phyloP scores from a whole-genome alignment of 495 filamentous ascomycete genomes.

The Talaromyces ruber region DNA sequence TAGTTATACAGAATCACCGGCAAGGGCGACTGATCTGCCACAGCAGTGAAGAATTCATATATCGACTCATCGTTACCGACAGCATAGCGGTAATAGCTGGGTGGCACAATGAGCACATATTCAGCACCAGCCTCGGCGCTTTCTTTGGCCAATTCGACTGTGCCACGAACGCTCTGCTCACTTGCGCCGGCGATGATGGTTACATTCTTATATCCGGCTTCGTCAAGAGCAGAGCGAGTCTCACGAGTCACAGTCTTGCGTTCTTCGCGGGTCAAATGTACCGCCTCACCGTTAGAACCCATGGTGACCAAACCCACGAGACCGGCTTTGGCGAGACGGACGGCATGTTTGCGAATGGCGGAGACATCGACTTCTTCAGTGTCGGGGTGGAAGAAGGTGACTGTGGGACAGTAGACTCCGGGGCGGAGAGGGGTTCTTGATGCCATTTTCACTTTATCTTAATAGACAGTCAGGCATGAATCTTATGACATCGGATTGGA shows the following conservation, averaged over 20 bases:
- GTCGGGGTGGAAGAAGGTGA: constrained; percentile 79
- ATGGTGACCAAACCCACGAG: constrained; percentile 79
- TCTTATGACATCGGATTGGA: neutral
- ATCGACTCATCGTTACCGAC: constrained; percentile 68
- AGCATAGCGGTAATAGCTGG: constrained; percentile 73
- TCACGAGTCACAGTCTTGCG: constrained; percentile 68
- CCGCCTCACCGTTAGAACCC: constrained; percentile 86
- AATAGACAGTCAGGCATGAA: constrained; percentile 5
- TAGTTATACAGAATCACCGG: constrained; percentile 89
- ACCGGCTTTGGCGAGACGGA: constrained; percentile 72
- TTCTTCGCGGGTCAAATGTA: constrained; percentile 69
- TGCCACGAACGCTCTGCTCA: constrained; percentile 70
- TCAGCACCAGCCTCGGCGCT: constrained; percentile 65
- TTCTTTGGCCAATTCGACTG: constrained; percentile 64
- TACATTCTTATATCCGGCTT: constrained; percentile 65
- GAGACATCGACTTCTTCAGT: constrained; percentile 79
- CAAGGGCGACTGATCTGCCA: constrained; percentile 67
- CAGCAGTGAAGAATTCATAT: constrained; percentile 65
- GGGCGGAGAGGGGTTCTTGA: constrained; percentile 59
- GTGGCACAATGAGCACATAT: constrained; percentile 69
- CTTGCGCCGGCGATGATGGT: constrained; percentile 76
- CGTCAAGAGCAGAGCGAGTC: constrained; percentile 74
- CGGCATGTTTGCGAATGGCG: constrained; percentile 68
- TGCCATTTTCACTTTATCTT: constrained; percentile 16
- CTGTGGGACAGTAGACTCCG: constrained; percentile 83